Base-by-base conservation (phyloP, 2,329 filamentous ascomycete species). In the Massarina eburnea region DNA sequence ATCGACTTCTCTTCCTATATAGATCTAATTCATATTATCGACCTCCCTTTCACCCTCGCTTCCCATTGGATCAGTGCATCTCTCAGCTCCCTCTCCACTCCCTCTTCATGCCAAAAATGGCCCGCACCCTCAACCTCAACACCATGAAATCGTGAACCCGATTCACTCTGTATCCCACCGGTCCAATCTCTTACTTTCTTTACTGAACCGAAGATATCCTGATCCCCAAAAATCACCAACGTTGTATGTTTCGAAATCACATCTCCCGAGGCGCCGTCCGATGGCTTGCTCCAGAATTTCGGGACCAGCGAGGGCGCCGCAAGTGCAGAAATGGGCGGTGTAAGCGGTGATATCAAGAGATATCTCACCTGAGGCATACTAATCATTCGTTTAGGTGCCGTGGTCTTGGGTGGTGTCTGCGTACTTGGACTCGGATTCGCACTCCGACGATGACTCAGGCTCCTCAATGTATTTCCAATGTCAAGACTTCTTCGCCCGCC, bases 161-260 rank as follows among this genome's bases (percentile, higher is more conserved):
- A 30, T 4, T 59, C 62, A 4, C 43, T 64, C 15, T 70, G 66
- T 35, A 91, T 70, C 48, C 74, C 77, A 32, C 73, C 71, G 8
- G 76, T 75, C 91, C 91, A 96, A 1, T 75, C 71, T 9, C 80
- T 77, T 55, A 91, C 74, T 66, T 82, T 88, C 46, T 76, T 79
- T 3, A 74, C 75, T 1, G 84, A 80, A 1, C 88, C 84, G 54
- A 96, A 95, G 0, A 78, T 71, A 66, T 97, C 91, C 3, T 80
- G 75, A 40, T 85, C 82, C 1, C 91, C 92, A 61, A 85, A 95
- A 0, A 95, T 69, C 0, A 82, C 84, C 26, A 96, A 66, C 0
- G 86, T 86, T 4, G 43, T 42, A 38, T 64, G 54, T 29, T 56
- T 60, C 4, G 55, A 59, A 29, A 68, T 44, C 9, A 54, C 43